These are phyloP conservation scores for Cyclotella sp. DNA, from an alignment of 108 stramenopile species.

Conservation along the genomic window DNA sequence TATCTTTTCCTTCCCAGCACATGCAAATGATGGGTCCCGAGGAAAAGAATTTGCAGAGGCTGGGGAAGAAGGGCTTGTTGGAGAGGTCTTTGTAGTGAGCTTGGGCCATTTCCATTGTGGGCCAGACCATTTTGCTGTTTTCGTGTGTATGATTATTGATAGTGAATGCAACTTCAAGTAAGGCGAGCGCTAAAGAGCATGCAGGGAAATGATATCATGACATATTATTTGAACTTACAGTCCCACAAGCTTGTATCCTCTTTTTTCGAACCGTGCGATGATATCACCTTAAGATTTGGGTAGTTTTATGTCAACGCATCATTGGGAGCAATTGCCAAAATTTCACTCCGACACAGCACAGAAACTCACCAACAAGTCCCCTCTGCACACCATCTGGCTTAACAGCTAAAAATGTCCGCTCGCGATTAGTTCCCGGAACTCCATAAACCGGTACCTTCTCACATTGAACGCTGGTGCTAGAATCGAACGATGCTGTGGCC, in stretches of 20 bases:
- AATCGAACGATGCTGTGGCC: neutral
- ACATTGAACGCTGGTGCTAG: neutral
- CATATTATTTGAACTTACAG: slow-evolving; percentile 23
- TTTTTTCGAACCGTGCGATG: slow-evolving; percentile 93
- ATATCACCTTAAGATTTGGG: slow-evolving; percentile 58
- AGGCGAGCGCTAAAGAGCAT: neutral
- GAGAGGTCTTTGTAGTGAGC: slow-evolving; percentile 92
- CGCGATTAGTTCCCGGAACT: slow-evolving; percentile 14
- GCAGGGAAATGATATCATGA: neutral
- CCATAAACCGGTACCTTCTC: slow-evolving; percentile 7
- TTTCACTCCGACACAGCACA: neutral
- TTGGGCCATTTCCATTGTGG: slow-evolving; percentile 86
- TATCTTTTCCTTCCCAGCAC: slow-evolving; percentile 85
- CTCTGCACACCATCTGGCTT: slow-evolving; percentile 97
- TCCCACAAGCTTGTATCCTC: slow-evolving; percentile 94
- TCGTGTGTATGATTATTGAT: neutral
- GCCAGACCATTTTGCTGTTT: slow-evolving; percentile 87
- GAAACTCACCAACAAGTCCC: slow-evolving; percentile 76
- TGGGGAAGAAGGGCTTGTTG: slow-evolving; percentile 93
- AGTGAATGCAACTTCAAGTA: neutral
- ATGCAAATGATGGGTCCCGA: slow-evolving; percentile 95
- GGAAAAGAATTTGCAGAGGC: slow-evolving; percentile 91
- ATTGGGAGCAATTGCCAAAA: neutral
- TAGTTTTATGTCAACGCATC: neutral
- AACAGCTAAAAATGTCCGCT: slow-evolving; percentile 18